Conservation (phyloP, 495 filamentous ascomycete genomes). For the Emericellopsis terricola region DNA sequence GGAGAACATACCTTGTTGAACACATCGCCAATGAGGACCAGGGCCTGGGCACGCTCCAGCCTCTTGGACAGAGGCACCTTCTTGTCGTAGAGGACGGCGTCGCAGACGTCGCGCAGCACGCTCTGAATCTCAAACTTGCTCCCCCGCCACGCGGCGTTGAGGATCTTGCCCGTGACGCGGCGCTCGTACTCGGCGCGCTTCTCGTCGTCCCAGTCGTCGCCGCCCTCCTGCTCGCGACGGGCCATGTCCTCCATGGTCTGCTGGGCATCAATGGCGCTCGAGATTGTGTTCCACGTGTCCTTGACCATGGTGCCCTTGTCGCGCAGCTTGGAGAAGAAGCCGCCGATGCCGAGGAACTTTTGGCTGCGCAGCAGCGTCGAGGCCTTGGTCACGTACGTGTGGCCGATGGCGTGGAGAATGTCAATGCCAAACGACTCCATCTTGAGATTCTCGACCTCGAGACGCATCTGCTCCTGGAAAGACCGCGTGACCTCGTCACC, state of each 20-base stretch:
- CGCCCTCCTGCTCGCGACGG: slow-evolving; percentile 82
- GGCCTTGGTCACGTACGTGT: slow-evolving; percentile 75
- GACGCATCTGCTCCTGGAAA: slow-evolving; percentile 83
- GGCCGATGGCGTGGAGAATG: slow-evolving; percentile 87
- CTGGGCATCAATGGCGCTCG: slow-evolving; percentile 92
- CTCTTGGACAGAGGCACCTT: slow-evolving; percentile 66
- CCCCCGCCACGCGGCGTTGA: slow-evolving; percentile 94
- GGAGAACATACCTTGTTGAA: slow-evolving; percentile 53
- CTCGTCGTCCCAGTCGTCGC: slow-evolving; percentile 98
- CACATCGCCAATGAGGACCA: slow-evolving; percentile 76
- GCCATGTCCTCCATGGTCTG: slow-evolving; percentile 98
- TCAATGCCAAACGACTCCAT: slow-evolving; percentile 98
- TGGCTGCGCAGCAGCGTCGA: slow-evolving; percentile 81
- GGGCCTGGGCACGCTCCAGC: slow-evolving; percentile 73
- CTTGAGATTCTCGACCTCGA: slow-evolving; percentile 94
- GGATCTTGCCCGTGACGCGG: slow-evolving; percentile 89
- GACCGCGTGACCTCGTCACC: slow-evolving; percentile 63
- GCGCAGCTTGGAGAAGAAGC: slow-evolving; percentile 84
- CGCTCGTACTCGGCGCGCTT: slow-evolving; percentile 92
- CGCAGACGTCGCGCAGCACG: slow-evolving; percentile 79
- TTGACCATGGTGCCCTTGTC: slow-evolving; percentile 94
- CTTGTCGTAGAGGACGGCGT: slow-evolving; percentile 53
- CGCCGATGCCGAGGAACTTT: slow-evolving; percentile 89
- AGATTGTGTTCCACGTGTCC: slow-evolving; percentile 96
- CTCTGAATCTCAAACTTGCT: slow-evolving; percentile 97